These are phyloP conservation scores for Sisymbrium altissimum DNA, from an alignment of 345 rosid genomes.

Conservation along the genomic window DNA sequence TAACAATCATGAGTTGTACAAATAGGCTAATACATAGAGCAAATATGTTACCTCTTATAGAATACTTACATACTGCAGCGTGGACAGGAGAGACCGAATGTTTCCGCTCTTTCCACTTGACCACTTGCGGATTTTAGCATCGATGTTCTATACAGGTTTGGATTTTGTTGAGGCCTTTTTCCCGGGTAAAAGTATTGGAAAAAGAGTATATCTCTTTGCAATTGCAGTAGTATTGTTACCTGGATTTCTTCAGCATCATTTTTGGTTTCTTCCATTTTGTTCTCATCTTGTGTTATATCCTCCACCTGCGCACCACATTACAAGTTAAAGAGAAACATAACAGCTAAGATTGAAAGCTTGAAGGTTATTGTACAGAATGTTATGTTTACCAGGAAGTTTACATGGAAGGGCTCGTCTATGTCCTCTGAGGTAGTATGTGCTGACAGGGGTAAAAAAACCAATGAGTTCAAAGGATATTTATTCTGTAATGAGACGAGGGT, in stretches of 20 bases:
- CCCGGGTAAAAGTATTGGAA: neutral
- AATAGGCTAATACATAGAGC: neutral
- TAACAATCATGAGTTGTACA: neutral
- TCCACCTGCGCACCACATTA: conserved; percentile 42
- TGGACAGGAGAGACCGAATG: conserved; percentile 89
- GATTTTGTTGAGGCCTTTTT: neutral
- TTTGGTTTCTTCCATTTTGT: conserved; percentile 23
- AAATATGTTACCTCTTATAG: neutral
- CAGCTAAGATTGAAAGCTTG: neutral
- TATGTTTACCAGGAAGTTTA: conserved; percentile 42
- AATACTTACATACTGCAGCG: conserved; percentile 78
- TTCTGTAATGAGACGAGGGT: neutral
- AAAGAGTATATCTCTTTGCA: neutral
- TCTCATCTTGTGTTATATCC: conserved; percentile 52
- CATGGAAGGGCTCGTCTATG: conserved; percentile 47
- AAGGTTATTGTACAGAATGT: neutral
- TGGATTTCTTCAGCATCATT: conserved; percentile 42
- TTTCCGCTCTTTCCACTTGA: conserved; percentile 78
- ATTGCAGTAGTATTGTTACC: conserved; percentile 37
- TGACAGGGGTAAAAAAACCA: conserved; percentile 29
- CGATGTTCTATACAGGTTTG: conserved; percentile 47
- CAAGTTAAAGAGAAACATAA: neutral
- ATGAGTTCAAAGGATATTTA: neutral
- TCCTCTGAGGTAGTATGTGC: conserved; percentile 42
- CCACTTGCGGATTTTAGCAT: conserved; percentile 69